Evolutionary conservation across 169 alveolate genomes (phyloP).

Genomic region (Plasmodium knowlesi): DNA sequence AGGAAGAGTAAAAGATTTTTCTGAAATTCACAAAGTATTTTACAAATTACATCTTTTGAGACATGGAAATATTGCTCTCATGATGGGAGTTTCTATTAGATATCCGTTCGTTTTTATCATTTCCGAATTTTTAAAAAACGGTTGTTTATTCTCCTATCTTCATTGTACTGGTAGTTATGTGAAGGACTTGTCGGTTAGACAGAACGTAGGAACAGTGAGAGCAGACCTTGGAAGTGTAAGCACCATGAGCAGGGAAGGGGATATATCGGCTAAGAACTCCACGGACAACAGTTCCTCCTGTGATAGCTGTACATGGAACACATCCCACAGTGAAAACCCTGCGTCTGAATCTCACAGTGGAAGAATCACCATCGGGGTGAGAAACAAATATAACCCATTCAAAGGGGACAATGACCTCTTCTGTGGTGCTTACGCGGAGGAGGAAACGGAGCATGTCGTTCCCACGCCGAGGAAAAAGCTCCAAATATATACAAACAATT

Average conservation of each 20-base stretch:
- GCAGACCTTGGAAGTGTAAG: neutral
- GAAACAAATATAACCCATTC: neutral
- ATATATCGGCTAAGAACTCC: neutral
- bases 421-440: neutral
- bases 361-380: neutral
- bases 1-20: slow-evolving; percentile 58
- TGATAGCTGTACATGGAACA: neutral
- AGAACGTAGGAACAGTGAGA: neutral
- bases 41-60: slow-evolving; percentile 50
- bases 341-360: neutral
- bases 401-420: neutral
- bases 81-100: slow-evolving; percentile 73
- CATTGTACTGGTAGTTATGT: slow-evolving; percentile 49
- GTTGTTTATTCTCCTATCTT: slow-evolving; percentile 44
- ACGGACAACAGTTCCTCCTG: neutral
- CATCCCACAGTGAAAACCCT: neutral
- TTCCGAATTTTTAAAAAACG: slow-evolving; percentile 57
- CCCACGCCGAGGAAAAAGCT: neutral
- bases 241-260: neutral
- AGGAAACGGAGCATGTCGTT: neutral
- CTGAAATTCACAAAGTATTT: slow-evolving; percentile 29
- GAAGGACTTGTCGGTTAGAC: slow-evolving; percentile 3
- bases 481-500: neutral
- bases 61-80: slow-evolving; percentile 62
- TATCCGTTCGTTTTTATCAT: slow-evolving; percentile 74